Evolutionary conservation across 192 early-diverging fungal genomes (phyloP), one percentile per base, ranked within the genome.

Genomic region (Linnemannia zychae): DNA sequence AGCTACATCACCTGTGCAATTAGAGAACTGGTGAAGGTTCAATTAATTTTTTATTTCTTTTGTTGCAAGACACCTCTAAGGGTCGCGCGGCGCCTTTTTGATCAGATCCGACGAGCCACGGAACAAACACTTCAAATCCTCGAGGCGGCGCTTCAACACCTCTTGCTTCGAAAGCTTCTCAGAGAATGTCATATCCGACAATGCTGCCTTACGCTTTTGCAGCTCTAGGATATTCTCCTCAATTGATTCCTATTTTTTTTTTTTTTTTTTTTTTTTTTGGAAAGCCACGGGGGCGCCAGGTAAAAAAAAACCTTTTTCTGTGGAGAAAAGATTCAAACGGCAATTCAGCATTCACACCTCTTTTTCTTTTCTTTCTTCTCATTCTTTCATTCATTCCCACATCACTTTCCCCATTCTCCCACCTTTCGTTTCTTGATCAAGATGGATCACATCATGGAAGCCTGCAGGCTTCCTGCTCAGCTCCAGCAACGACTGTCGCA

Each of bases 211-310:
- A 13, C 91, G 79, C 20, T 89, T 84, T 36, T 92, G 91, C 1
- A 91, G 80, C 24, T 88, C 87, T 33, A 92, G 71, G 47, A 92
- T 92, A 33, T 83, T 81, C 75, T 92, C 91, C 71, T 92, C 91
- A 0, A 92, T 88, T 0, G 90, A 90, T 37, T 90, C 86, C 66
- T 87, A 44, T 3, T 44, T 44, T 40, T 38, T 1, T 38, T 7
- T 17, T 28, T 38, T 17, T 31, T 15, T 18, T 20, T 7, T 17
- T 31, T 71, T 48, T n/a, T 20, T 36, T 20, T 38, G 24, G 31
- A 73, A 71, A 71, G 46, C 46, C 46, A 71, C 37, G 69, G 70
- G 57, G 57, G 28, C 70, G 44, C 40, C 46, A 31, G 13, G 40
- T 11, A 68, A 38, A 68, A 68, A 40, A 68, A 36, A 3, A 44